A percentile compares a stretch with the other conserved stretches of the same genome.
Evolutionary conservation across 1,284 basidiomycete genomes (phyloP).

Genomic region (Cutaneotrichosporon dermatis): DNA sequence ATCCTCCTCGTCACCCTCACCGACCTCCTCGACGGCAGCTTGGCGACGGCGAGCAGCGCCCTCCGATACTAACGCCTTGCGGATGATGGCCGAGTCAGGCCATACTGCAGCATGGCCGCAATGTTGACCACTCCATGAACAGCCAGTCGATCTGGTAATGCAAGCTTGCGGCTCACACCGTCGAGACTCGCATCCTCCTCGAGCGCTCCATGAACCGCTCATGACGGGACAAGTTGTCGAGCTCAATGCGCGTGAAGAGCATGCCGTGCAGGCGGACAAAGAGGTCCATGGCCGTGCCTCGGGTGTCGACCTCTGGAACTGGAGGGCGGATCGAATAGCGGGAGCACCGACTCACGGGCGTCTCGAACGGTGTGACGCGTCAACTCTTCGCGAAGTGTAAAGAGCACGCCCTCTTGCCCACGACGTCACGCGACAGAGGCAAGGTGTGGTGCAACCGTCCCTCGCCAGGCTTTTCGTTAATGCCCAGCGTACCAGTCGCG

Average conservation of each 20-base stretch:
- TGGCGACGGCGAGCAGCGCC: slow-evolving; percentile 35
- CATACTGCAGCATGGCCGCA: slow-evolving; percentile 79
- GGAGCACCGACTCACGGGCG: slow-evolving; percentile 82
- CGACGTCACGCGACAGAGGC: slow-evolving; percentile 78
- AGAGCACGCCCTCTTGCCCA: slow-evolving; percentile 76
- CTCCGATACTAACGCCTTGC: slow-evolving; percentile 52
- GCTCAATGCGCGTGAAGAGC: slow-evolving; percentile 88
- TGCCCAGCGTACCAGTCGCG: slow-evolving; percentile 88
- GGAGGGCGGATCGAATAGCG: slow-evolving; percentile 73
- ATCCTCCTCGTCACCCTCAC: slow-evolving; percentile 20
- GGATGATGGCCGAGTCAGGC: slow-evolving; percentile 67
- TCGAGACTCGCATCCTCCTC: slow-evolving; percentile 58
- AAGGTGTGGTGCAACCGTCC: slow-evolving; percentile 94
- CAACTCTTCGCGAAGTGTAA: slow-evolving; percentile 93
- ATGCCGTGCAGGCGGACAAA: slow-evolving; percentile 91
- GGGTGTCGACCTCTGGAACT: slow-evolving; percentile 63
- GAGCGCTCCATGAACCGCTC: slow-evolving; percentile 77
- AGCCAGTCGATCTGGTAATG: slow-evolving; percentile 84
- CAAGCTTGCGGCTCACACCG: slow-evolving; percentile 51
- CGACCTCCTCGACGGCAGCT: slow-evolving; percentile 52
- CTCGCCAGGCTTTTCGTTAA: slow-evolving; percentile 81
- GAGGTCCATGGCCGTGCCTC: slow-evolving; percentile 74
- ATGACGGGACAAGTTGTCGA: slow-evolving; percentile 84
- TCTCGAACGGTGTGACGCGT: slow-evolving; percentile 79
- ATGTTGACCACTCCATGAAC: slow-evolving; percentile 86